Base-by-base conservation (phyloP, 331 rosid genomes). In the Telfairia occidentalis region DNA sequence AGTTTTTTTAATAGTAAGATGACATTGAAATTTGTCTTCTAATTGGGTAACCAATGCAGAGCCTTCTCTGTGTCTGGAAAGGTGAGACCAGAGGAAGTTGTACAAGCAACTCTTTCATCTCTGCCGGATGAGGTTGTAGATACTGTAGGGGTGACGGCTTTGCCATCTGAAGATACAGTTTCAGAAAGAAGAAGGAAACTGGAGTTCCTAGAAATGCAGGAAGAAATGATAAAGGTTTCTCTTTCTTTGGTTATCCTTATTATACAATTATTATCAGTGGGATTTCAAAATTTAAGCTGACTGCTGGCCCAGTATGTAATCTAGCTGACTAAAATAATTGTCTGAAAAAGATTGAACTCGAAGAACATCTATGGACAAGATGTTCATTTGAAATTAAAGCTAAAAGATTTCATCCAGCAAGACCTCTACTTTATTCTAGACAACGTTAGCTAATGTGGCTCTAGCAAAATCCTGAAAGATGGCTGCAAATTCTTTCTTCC, bases 91-190 rank as follows among this genome's bases (percentile, higher is more conserved):
- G 97, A 92, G 85, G 98, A 95, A 53, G 96, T 91, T 70, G 92
- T 95, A 77, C 92, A 88, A 84, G 92, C 92, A 82, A 91, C 96
- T n/a, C 71, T 95, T 35, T 88, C 97, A 78, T 95, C 98, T 82
- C 88, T 95, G 65, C 98, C 98, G 1, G 96, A 95, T 77, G 98
- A 95, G 85, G 96, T 95, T 80, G 97, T 92, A 57, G 98, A 89
- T 83, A 95, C 97, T 43, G 83, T 95, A 60, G 89, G 96, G 69
- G 95, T 89, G 77, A 91, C 97, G 0, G 84, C 97, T 37, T 84
- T 95, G 84, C 96, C 97, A 53, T 88, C 96, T 64, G 98, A 82
- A 79, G 96, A 91, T 78, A 88, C 96, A 76, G 88, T 94, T n/a
- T 87, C 98, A 66, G 96, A 87, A 81, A 87, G 98, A 84, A 85